These are phyloP conservation scores for Camelina hispida DNA, from an alignment of 345 rosid genomes.

Conservation along the genomic window DNA sequence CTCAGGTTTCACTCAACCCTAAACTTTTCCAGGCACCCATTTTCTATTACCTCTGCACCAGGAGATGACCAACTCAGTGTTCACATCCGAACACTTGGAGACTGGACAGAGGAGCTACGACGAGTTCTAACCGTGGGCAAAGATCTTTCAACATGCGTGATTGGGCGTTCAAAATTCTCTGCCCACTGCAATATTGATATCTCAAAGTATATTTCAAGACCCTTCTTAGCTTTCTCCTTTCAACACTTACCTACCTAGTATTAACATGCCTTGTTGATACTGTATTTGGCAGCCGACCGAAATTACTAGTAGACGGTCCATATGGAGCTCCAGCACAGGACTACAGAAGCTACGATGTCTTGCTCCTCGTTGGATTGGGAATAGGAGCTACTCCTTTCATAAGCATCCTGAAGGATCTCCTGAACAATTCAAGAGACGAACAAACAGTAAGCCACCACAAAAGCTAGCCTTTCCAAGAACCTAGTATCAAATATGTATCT, in stretches of 20 bases:
- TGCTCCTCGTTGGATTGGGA: slow-evolving; percentile 94
- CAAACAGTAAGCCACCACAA: slow-evolving; percentile 52
- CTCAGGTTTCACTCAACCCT: slow-evolving; percentile 21
- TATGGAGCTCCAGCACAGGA: slow-evolving; percentile 99
- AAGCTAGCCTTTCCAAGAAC: slow-evolving; percentile 2
- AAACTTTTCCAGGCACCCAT: slow-evolving; percentile 76
- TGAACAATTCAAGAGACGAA: slow-evolving; percentile 78
- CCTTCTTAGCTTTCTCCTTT: slow-evolving; percentile 29
- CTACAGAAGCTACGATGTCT: slow-evolving; percentile 83
- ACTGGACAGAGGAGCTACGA: slow-evolving; percentile 90
- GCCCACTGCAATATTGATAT: slow-evolving; percentile 48
- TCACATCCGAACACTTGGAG: slow-evolving; percentile 89
- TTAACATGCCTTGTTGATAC: slow-evolving; percentile 31
- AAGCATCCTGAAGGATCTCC: slow-evolving; percentile 88
- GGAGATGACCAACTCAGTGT: slow-evolving; percentile 85
- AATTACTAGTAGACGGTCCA: slow-evolving; percentile 82
- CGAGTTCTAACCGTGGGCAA: slow-evolving; percentile 62
- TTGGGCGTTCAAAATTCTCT: slow-evolving; percentile 67
- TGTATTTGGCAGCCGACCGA: slow-evolving; percentile 63
- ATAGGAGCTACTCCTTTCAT: slow-evolving; percentile 98
- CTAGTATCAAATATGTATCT: slow-evolving; percentile 24
- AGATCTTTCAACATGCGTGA: slow-evolving; percentile 55
- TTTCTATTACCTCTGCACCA: slow-evolving; percentile 94
- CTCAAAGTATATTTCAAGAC: slow-evolving; percentile 52
- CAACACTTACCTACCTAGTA: slow-evolving; percentile 2